Percentiles rank a stretch among this genome's conserved stretches.
phyloP scores from a whole-genome alignment of 2,329 filamentous ascomycete species.

The Colletotrichum simmondsii region DNA sequence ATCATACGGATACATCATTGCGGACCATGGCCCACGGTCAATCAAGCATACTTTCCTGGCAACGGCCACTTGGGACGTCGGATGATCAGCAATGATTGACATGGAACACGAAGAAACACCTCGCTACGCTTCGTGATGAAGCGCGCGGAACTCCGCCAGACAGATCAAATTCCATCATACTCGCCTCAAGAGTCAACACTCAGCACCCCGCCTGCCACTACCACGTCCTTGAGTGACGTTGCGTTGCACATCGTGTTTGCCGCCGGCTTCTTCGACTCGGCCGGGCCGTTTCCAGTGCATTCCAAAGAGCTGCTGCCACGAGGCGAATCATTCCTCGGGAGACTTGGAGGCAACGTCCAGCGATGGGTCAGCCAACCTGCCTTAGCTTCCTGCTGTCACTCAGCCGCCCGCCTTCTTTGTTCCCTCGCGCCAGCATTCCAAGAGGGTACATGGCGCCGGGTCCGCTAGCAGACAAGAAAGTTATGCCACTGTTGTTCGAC shows the following conservation, averaged over 20 bases:
- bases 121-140: not conserved
- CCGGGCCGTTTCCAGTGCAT: slow-evolving; percentile 26
- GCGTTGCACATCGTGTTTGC: not conserved
- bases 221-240: not conserved
- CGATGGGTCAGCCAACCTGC: slow-evolving; percentile 11
- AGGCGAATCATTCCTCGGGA: slow-evolving; percentile 16
- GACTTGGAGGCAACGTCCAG: slow-evolving; percentile 1
- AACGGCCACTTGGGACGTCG: not conserved
- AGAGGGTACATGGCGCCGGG: not conserved
- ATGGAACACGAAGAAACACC: not conserved
- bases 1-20: slow-evolving; percentile 9
- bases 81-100: slow-evolving; percentile 15
- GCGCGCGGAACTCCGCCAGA: slow-evolving; percentile 16
- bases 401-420: not conserved
- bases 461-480: not conserved
- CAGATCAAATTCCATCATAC: not conserved
- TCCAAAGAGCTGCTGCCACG: slow-evolving; percentile 19
- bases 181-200: not conserved
- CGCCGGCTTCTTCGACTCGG: not conserved
- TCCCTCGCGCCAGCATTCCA: slow-evolving; percentile 11
- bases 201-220: not conserved
- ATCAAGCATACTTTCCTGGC: slow-evolving; percentile 21
- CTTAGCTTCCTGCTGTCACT: slow-evolving; percentile 7
- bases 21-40: slow-evolving; percentile 5
- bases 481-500: not conserved